Base-by-base conservation (phyloP, 2,329 filamentous ascomycete species). In the Leptoxyphium fumago region DNA sequence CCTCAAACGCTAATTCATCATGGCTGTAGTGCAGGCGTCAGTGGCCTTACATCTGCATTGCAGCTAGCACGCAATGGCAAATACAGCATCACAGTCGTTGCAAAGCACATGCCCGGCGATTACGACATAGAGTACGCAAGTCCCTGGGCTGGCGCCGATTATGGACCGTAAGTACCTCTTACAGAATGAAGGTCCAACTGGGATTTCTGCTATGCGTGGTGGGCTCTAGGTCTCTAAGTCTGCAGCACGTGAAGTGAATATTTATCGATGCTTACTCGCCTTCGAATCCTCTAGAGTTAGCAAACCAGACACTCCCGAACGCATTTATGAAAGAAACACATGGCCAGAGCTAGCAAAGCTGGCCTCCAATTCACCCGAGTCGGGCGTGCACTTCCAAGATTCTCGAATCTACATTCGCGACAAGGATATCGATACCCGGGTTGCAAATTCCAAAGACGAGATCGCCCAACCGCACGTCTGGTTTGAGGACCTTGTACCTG, bases 71-170 rank as follows among this genome's bases (percentile, higher is more conserved):
- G 69, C 46, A 70, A 77, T 52, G 61, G 66, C 5, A 55, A 63
- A 10, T 72, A 79, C 52, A 66, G 68, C 21, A 64, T 93, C 50
- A 87, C 83, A 0, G 69, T 93, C 30, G 69, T 86, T 29, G 82
- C 85, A 5, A 93, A 89, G 58, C 83, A 94, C 60, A 91, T 94
- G 82, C 88, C 88, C 0, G 88, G 88, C 29, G 88, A 95, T 66
- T 91, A 89, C 62, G 83, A 89, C 52, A 81, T 88, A 52, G 82
- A 93, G 68, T 95, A 94, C 61, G 80, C 84, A 1, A 93, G 84
- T 6, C 86, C 85, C 1, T 93, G 84, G 82, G 86, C 86, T 3
- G 86, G 86, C 10, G 86, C 85, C 48, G 89, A 91, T 57, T 80
- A 78, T 56, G 61, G 82, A 46, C 85, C 82, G 50, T 51, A 32